Evolutionary conservation across 2,329 filamentous ascomycete genomes (phyloP), one percentile per base, ranked within the genome.

Genomic region (Aspergillus neotritici): DNA sequence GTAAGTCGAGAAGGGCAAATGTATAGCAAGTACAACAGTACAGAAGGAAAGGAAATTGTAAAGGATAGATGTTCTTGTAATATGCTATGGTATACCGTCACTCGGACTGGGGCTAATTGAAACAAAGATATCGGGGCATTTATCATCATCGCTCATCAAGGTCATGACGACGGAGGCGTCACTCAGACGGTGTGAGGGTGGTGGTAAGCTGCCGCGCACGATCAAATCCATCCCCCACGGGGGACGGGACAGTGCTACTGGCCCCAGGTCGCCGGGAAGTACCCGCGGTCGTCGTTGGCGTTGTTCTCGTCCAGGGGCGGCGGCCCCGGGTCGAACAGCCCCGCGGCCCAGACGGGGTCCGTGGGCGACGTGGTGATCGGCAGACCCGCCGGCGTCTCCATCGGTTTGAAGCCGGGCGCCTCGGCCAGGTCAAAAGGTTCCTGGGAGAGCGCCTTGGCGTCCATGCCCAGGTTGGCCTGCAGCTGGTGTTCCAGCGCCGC

Each of bases 81-180:
- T 63, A 57, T 55, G 52, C 56, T 61, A 62, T 58, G 57, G 43
- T 55, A 48, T 55, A 54, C 49, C 58, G 59, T 60, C 56, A 58
- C 51, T 62, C 37, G 41, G 44, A 52, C 48, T 47, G 21, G 47
- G 56, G 62, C 60, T 64, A 64, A 63, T 61, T 40, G 48, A 60
- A 60, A 51, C 59, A 46, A 38, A 48, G 48, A 36, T 60, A 56
- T 59, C 52, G 51, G 62, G 55, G 61, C 58, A 64, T 64, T 62
- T 63, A 64, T 66, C 64, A 66, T 68, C 64, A 68, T 68, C 65
- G 65, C 64, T 68, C 65, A 66, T 68, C 64, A 68, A 55, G 60
- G 64, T 66, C 64, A 55, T 68, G 48, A 66, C 65, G 63, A 53
- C 52, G 50, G 37, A 33, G 43, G 43, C 45, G 52, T 55, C 52